Percentiles rank a stretch among this genome's conserved stretches.
Conservation (phyloP, 306 rosid species). For the Citrullus amarus region DNA sequence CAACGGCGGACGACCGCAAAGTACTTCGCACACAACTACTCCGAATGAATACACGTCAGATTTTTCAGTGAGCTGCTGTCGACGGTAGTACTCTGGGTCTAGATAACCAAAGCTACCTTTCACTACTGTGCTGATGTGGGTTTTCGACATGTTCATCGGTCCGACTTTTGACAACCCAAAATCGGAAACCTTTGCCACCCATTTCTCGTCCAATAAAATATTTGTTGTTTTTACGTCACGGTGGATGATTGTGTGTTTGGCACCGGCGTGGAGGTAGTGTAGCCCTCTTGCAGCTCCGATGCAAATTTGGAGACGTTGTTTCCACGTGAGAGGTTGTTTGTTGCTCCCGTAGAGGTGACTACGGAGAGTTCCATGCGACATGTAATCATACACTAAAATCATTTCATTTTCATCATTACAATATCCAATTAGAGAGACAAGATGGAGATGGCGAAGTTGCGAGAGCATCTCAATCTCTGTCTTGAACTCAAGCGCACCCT, state of each 20-base stretch:
- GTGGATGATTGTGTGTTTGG: background rate
- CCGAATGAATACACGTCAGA: background rate
- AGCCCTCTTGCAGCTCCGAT: background rate
- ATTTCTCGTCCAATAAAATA: background rate
- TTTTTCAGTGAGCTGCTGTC: background rate
- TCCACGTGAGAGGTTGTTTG: background rate
- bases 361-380: background rate
- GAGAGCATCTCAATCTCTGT: background rate
- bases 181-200: background rate
- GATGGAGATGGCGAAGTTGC: background rate
- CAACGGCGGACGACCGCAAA: background rate
- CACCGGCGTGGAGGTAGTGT: background rate
- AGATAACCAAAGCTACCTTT: background rate
- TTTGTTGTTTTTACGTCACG: background rate
- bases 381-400: background rate
- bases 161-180: background rate
- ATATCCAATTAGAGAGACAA: background rate
- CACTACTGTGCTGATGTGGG: background rate
- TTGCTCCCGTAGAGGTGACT: background rate
- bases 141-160: background rate
- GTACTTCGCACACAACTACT: background rate
- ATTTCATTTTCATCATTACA: background rate
- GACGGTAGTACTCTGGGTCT: background rate
- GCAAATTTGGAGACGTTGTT: background rate
- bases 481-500: conserved; percentile 15